A percentile compares a stretch with the other conserved stretches of the same genome.
Conservation (phyloP, 805 yeast species). For the Nakazawaea holstii region DNA sequence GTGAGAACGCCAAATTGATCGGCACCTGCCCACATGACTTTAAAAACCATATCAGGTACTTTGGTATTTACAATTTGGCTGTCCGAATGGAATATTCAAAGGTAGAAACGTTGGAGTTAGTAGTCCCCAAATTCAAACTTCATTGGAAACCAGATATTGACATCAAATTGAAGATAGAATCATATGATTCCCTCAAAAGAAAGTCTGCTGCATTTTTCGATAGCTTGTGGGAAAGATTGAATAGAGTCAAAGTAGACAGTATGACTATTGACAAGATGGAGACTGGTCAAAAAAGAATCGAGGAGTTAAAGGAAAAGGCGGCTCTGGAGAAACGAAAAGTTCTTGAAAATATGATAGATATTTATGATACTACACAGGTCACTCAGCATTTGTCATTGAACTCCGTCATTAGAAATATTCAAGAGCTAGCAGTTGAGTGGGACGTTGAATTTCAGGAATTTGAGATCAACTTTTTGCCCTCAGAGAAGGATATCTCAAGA, state of each 20-base stretch:
- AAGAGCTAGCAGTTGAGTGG: constrained; percentile 83
- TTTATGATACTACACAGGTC: constrained; percentile 52
- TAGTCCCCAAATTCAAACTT: constrained; percentile 68
- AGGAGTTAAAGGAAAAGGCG: constrained; percentile 49
- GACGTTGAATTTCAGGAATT: constrained; percentile 77
- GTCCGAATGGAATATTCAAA: constrained; percentile 73
- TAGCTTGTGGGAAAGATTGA: constrained; percentile 64
- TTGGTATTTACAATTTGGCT: constrained; percentile 73
- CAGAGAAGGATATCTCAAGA: constrained; percentile 87
- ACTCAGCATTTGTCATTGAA: constrained; percentile 70
- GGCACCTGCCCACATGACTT: constrained; percentile 76
- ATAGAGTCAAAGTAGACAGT: constrained; percentile 73
- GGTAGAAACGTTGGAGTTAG: constrained; percentile 73
- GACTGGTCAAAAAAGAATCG: constrained; percentile 58
- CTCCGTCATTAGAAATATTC: constrained; percentile 61
- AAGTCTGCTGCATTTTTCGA: constrained; percentile 61
- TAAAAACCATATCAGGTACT: constrained; percentile 76
- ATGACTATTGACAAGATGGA: constrained; percentile 67
- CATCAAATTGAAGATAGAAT: constrained; percentile 60
- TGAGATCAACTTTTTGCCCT: constrained; percentile 74
- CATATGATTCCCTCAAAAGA: constrained; percentile 45
- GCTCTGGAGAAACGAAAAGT: constrained; percentile 45
- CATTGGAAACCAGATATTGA: constrained; percentile 70
- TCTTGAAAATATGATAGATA: constrained; percentile 36
- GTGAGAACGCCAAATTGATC: constrained; percentile 49